Evolutionary conservation across 2,329 filamentous ascomycete genomes (phyloP).

Genomic region (Cordyceps cicadae): DNA sequence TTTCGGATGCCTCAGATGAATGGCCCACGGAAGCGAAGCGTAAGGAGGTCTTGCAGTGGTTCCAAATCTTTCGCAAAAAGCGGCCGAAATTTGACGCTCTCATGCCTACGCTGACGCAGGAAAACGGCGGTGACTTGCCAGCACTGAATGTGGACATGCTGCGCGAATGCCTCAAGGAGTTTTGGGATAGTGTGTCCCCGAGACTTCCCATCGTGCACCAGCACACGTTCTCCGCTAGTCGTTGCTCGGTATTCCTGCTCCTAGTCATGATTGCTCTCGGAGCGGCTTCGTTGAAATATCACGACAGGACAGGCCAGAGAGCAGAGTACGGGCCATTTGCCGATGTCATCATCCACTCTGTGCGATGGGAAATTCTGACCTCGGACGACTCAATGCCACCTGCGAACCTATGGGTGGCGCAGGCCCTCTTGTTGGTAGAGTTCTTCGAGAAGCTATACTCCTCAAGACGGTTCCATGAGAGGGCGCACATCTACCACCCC

Average conservation of each 20-base stretch:
- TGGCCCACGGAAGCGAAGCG: constrained; percentile 36
- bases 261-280: constrained; percentile 79
- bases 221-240: constrained; percentile 73
- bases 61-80: constrained; percentile 35
- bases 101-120: constrained; percentile 28
- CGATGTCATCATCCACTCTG: constrained; percentile 58
- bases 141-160: constrained; percentile 68
- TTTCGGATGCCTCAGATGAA: constrained; percentile 33
- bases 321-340: constrained; percentile 39
- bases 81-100: constrained; percentile 31
- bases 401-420: constrained; percentile 80
- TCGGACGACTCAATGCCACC: constrained; percentile 75
- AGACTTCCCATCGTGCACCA: constrained; percentile 83
- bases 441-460: constrained; percentile 91
- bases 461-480: constrained; percentile 71
- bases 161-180: constrained; percentile 76
- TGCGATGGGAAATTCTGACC: constrained; percentile 77
- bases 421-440: constrained; percentile 74
- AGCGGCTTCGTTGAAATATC: constrained; percentile 66
- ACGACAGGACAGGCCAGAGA: constrained; percentile 45
- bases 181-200: constrained; percentile 78
- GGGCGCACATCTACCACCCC: constrained; percentile 83
- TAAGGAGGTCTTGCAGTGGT: constrained; percentile 36
- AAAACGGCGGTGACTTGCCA: constrained; percentile 35
- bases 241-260: constrained; percentile 68